Conservation (phyloP, 352 stramenopile species). For the Pythium aristosporum region DNA sequence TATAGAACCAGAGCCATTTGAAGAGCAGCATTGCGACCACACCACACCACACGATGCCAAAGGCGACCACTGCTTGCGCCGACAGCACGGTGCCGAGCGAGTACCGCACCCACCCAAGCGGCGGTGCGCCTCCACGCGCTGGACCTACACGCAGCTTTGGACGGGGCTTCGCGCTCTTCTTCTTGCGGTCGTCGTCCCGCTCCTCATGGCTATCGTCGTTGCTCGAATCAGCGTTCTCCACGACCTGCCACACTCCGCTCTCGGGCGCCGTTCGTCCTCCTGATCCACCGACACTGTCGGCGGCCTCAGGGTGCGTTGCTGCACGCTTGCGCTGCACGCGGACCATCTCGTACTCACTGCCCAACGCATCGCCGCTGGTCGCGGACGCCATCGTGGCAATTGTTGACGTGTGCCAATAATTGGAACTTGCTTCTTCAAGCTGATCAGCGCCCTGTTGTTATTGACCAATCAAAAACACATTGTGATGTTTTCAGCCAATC, state of each 20-base stretch:
- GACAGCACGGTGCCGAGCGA: slow-evolving; percentile 3
- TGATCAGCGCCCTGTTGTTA: neutral
- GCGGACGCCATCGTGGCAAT: slow-evolving; percentile 1
- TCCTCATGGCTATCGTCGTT: slow-evolving; percentile 5
- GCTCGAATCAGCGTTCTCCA: slow-evolving; percentile 5
- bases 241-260: slow-evolving; percentile 1
- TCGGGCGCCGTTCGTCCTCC: slow-evolving; percentile 1
- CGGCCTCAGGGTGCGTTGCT: slow-evolving; percentile 6
- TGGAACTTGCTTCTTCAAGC: slow-evolving; percentile 2
- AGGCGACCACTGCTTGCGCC: slow-evolving; percentile 6
- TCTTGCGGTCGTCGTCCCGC: slow-evolving; percentile 1
- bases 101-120: slow-evolving; percentile 2
- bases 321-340: slow-evolving; percentile 22
- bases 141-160: neutral
- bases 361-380: slow-evolving; percentile 1
- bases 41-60: slow-evolving; percentile 20
- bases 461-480: neutral
- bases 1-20: slow-evolving; percentile 29
- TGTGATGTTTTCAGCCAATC: neutral
- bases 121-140: neutral
- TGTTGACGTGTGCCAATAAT: slow-evolving; percentile 7
- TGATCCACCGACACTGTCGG: neutral
- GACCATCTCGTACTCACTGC: slow-evolving; percentile 18
- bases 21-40: slow-evolving; percentile 20
- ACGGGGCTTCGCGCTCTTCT: neutral